Percentiles rank a stretch among this genome's conserved stretches.
Conservation (phyloP, 2,329 filamentous ascomycete genomes). For the Diaporthe aspalathi region DNA sequence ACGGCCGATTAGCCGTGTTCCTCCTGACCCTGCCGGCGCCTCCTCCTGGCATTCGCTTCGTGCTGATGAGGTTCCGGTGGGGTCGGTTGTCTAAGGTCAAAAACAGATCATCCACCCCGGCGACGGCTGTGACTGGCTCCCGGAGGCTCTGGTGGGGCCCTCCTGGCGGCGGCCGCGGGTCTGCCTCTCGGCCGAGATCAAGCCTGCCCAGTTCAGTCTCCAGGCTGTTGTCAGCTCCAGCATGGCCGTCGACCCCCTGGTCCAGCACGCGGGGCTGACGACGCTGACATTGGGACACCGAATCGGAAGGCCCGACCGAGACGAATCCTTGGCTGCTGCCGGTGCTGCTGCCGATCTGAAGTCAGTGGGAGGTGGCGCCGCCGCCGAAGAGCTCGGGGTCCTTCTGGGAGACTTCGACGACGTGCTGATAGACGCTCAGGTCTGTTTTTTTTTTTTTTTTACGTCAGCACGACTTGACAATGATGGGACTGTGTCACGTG, state of each 20-base stretch:
- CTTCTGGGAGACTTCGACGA: slow-evolving; percentile 88
- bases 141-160: not conserved
- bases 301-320: slow-evolving; percentile 34
- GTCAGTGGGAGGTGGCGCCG: slow-evolving; percentile 52
- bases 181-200: slow-evolving; percentile 10
- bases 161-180: not conserved
- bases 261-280: not conserved
- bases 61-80: not conserved
- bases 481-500: not conserved
- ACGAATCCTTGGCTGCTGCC: slow-evolving; percentile 27
- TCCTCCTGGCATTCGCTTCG: not conserved
- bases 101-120: not conserved
- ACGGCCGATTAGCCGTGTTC: not conserved
- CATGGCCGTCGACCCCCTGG: not conserved
- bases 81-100: not conserved
- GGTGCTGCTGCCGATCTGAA: not conserved
- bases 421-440: slow-evolving; percentile 77
- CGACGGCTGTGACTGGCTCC: not conserved
- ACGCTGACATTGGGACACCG: slow-evolving; percentile 27
- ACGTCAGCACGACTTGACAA: slow-evolving; percentile 24
- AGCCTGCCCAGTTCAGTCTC: slow-evolving; percentile 32
- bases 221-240: not conserved
- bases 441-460: slow-evolving; percentile 62
- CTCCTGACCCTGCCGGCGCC: not conserved
- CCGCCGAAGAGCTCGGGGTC: slow-evolving; percentile 83